A percentile compares a stretch with the other conserved stretches of the same genome.
Evolutionary conservation across 2,329 filamentous ascomycete genomes (phyloP).

Genomic region (Rutstroemia sydowiana): DNA sequence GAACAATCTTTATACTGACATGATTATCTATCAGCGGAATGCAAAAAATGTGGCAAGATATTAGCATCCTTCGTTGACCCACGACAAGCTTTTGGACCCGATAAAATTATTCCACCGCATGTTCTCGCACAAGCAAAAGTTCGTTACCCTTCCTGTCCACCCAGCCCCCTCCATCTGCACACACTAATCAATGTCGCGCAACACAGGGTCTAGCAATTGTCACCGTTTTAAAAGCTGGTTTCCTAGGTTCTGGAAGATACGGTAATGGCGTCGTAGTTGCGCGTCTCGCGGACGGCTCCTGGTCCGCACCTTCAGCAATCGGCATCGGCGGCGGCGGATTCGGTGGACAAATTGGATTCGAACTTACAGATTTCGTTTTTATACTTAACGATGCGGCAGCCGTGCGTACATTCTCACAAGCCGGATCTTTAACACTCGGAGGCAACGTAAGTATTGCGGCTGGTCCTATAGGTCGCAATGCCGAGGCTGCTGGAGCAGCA

Average conservation of each 20-base stretch:
- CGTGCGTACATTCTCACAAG: constrained; percentile 89
- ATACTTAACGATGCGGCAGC: constrained; percentile 89
- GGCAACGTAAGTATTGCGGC: constrained; percentile 96
- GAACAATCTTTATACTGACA: neutral
- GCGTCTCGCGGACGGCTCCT: constrained; percentile 66
- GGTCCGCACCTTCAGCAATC: constrained; percentile 78
- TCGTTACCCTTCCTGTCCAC: constrained; percentile 16
- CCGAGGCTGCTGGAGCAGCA: constrained; percentile 89
- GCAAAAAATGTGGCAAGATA: constrained; percentile 95
- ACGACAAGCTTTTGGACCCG: constrained; percentile 84
- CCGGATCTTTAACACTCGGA: constrained; percentile 83
- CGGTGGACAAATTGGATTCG: constrained; percentile 80
- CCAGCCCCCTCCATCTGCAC: neutral
- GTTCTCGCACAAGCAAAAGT: constrained; percentile 90
- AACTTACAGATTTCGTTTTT: constrained; percentile 92
- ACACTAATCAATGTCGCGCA: constrained; percentile 2
- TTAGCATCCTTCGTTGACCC: constrained; percentile 92
- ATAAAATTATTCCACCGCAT: constrained; percentile 91
- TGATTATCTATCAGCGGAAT: constrained; percentile 62
- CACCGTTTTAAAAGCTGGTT: constrained; percentile 80
- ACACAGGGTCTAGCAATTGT: constrained; percentile 73
- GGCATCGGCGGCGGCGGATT: constrained; percentile 75
- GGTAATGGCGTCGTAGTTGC: constrained; percentile 78
- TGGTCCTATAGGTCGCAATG: constrained; percentile 87
- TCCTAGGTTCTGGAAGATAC: constrained; percentile 75